phyloP scores from a whole-genome alignment of 73 alveolate species.

The Uronychia binucleata region DNA sequence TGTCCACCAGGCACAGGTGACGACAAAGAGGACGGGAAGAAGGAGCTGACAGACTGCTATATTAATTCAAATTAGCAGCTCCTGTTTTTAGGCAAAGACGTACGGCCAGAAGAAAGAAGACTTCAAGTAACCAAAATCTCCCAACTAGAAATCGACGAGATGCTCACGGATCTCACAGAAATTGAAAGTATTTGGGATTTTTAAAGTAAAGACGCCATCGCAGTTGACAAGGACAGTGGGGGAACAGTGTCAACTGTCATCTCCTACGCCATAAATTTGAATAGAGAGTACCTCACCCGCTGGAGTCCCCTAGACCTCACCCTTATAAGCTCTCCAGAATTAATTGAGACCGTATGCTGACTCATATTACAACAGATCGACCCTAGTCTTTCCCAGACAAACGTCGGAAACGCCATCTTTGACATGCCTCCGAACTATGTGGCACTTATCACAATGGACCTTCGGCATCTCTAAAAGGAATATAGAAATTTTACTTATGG shows the following conservation, averaged over 20 bases:
- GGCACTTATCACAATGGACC: constrained; percentile 81
- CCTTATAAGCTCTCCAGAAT: constrained; percentile 4
- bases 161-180: constrained; percentile 5
- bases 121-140: neutral
- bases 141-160: neutral
- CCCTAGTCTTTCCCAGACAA: neutral
- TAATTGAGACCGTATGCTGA: neutral
- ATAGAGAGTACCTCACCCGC: constrained; percentile 38
- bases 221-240: constrained; percentile 9
- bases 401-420: constrained; percentile 61
- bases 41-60: constrained; percentile 62
- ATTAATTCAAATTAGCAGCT: constrained; percentile 30
- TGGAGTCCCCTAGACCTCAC: constrained; percentile 47
- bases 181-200: neutral
- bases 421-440: constrained; percentile 62
- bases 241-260: neutral
- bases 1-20: constrained; percentile 85
- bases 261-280: constrained; percentile 4
- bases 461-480: constrained; percentile 68
- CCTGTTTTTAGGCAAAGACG: constrained; percentile 9
- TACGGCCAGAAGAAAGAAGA: neutral
- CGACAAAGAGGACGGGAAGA: constrained; percentile 53
- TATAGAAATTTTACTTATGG: constrained; percentile 66
- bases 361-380: neutral
- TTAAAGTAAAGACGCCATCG: neutral